Conservation (phyloP, 2,329 filamentous ascomycete genomes). For the Pyrenochaeta sp. region DNA sequence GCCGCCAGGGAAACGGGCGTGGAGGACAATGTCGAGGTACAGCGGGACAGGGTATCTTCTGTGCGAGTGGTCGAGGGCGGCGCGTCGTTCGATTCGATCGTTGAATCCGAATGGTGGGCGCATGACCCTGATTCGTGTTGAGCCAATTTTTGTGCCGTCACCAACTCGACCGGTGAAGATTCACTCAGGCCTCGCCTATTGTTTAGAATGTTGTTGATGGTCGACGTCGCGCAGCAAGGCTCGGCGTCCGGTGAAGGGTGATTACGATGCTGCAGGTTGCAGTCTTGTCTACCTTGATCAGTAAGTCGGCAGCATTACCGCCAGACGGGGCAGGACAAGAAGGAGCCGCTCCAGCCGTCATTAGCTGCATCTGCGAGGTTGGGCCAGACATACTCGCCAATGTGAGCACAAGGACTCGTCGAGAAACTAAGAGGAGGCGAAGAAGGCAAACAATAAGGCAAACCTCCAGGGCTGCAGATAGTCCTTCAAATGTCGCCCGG, state of each 20-base stretch:
- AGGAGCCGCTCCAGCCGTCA: conserved; percentile 19
- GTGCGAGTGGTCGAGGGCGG: conserved; percentile 7
- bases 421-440: conserved; percentile 4
- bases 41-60: background rate
- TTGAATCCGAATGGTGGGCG: conserved; percentile 9
- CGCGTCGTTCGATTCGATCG: conserved; percentile 6
- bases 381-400: conserved; percentile 19
- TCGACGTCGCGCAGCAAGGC: conserved; percentile 7
- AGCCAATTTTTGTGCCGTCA: background rate
- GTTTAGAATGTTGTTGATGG: conserved; percentile 4
- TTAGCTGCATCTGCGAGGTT: conserved; percentile 10
- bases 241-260: conserved; percentile 16
- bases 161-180: conserved; percentile 14
- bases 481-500: conserved; percentile 16
- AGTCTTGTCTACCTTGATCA: conserved; percentile 6
- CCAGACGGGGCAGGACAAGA: conserved; percentile 8
- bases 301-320: conserved; percentile 7
- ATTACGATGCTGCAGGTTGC: conserved; percentile 14
- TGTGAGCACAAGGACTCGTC: conserved; percentile 15
- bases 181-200: conserved; percentile 1
- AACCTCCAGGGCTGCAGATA: conserved; percentile 16
- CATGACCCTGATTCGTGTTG: conserved; percentile 12
- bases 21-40: conserved; percentile 4
- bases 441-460: conserved; percentile 19
- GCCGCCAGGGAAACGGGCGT: conserved; percentile 1